phyloP scores from a whole-genome alignment of 1,284 basidiomycete genomes.

The Melampsora americana region DNA sequence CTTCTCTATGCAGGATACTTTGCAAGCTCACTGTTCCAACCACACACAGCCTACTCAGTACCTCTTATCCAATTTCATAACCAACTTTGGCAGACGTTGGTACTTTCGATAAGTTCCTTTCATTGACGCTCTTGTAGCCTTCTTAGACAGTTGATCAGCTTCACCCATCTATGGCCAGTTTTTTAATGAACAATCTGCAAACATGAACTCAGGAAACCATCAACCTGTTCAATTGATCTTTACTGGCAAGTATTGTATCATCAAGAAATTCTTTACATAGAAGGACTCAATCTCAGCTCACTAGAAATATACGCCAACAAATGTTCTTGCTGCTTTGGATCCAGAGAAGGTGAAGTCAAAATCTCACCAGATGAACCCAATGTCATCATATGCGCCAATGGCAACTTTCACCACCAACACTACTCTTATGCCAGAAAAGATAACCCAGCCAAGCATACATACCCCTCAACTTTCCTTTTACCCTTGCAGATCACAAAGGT shows the following conservation, averaged over 20 bases:
- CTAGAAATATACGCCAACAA: too few relatives aligned
- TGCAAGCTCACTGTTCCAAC: background rate
- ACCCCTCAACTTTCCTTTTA: too few relatives aligned
- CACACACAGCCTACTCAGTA: background rate
- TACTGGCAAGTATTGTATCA: background rate
- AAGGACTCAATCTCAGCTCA: slow-evolving; percentile 3
- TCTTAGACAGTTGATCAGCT: background rate
- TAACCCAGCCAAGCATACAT: too few relatives aligned
- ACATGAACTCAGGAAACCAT: background rate
- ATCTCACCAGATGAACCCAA: background rate
- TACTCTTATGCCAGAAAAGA: too few relatives aligned
- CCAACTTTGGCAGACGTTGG: background rate
- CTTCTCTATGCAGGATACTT: too few relatives aligned
- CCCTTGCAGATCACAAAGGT: too few relatives aligned
- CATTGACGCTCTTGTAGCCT: background rate
- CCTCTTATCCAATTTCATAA: background rate
- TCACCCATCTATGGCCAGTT: background rate
- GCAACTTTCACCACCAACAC: too few relatives aligned
- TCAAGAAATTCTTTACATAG: background rate
- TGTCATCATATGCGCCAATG: too few relatives aligned
- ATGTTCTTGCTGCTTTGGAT: slow-evolving; percentile 19
- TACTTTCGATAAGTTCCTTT: background rate
- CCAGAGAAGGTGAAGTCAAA: background rate
- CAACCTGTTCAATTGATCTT: background rate
- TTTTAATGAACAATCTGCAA: background rate